phyloP scores from a whole-genome alignment of 768 basidiomycete genomes.

The Tylopilus cervinicoccineus region DNA sequence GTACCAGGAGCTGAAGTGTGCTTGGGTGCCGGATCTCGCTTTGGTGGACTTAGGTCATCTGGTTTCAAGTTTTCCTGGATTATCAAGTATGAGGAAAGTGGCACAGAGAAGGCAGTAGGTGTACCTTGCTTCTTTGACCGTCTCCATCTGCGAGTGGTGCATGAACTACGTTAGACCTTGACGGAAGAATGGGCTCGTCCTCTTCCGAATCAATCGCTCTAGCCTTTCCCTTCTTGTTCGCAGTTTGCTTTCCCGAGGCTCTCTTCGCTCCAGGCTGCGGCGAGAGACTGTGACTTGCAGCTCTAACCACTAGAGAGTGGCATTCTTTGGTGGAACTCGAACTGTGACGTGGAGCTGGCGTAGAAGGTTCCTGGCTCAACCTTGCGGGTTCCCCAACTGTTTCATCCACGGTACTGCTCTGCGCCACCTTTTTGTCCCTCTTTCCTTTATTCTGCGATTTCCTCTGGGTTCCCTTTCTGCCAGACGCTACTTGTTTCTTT shows the following conservation, averaged over 20 bases:
- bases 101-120: not conserved
- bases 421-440: slow-evolving; percentile 29
- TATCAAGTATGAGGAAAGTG: not conserved
- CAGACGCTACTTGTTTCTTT: slow-evolving; percentile 8
- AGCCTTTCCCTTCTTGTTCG: slow-evolving; percentile 28
- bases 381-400: slow-evolving; percentile 1
- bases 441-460: slow-evolving; percentile 20
- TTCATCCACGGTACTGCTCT: slow-evolving; percentile 5
- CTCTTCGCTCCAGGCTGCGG: slow-evolving; percentile 15
- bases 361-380: slow-evolving; percentile 1
- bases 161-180: not conserved
- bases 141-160: slow-evolving; percentile 1
- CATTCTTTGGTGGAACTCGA: not conserved
- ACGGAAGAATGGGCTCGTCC: slow-evolving; percentile 6
- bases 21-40: slow-evolving; percentile 3
- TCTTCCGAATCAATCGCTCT: slow-evolving; percentile 26
- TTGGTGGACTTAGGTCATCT: slow-evolving; percentile 1
- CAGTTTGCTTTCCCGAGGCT: slow-evolving; percentile 8
- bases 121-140: slow-evolving; percentile 16
- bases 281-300: not conserved
- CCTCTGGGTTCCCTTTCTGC: slow-evolving; percentile 21
- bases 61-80: slow-evolving; percentile 14
- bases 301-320: not conserved
- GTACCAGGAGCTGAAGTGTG: slow-evolving; percentile 8
- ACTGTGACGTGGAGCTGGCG: not conserved